Evolutionary conservation across 176 grass and related monocot species (phyloP).

Genomic region (Oropetium thomaeum): DNA sequence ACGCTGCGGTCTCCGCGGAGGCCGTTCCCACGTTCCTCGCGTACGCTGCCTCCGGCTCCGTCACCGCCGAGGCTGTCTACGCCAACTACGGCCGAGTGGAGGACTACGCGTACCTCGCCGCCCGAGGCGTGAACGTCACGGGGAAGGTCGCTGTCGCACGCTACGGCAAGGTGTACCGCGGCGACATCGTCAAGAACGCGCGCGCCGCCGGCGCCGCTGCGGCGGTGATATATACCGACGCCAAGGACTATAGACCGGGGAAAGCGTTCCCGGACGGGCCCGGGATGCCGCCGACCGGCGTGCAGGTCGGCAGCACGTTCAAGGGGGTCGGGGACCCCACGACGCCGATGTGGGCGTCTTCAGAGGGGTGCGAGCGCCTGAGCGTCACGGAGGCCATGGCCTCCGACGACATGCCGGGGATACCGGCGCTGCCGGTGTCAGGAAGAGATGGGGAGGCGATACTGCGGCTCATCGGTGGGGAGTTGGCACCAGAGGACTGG

Average conservation of each 20-base stretch:
- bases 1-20: slow-evolving; percentile 37
- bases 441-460: slow-evolving; percentile 68
- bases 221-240: slow-evolving; percentile 70
- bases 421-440: slow-evolving; percentile 83
- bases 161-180: slow-evolving; percentile 78
- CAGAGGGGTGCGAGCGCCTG: slow-evolving; percentile 68
- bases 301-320: slow-evolving; percentile 74
- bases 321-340: slow-evolving; percentile 65
- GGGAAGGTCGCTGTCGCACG: slow-evolving; percentile 61
- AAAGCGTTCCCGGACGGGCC: slow-evolving; percentile 63
- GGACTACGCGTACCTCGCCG: slow-evolving; percentile 59
- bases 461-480: slow-evolving; percentile 48
- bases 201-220: slow-evolving; percentile 60
- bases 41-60: slow-evolving; percentile 66
- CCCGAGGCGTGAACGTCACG: slow-evolving; percentile 69
- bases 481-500: slow-evolving; percentile 70
- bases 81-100: slow-evolving; percentile 82
- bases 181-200: slow-evolving; percentile 74
- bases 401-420: slow-evolving; percentile 55
- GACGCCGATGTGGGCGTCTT: slow-evolving; percentile 74
- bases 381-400: slow-evolving; percentile 51
- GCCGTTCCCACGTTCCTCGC: slow-evolving; percentile 77
- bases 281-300: slow-evolving; percentile 74
- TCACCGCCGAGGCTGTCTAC: slow-evolving; percentile 58
- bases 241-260: slow-evolving; percentile 63